Conservation (phyloP, 768 basidiomycete genomes). For the Hericium rajendrae region DNA sequence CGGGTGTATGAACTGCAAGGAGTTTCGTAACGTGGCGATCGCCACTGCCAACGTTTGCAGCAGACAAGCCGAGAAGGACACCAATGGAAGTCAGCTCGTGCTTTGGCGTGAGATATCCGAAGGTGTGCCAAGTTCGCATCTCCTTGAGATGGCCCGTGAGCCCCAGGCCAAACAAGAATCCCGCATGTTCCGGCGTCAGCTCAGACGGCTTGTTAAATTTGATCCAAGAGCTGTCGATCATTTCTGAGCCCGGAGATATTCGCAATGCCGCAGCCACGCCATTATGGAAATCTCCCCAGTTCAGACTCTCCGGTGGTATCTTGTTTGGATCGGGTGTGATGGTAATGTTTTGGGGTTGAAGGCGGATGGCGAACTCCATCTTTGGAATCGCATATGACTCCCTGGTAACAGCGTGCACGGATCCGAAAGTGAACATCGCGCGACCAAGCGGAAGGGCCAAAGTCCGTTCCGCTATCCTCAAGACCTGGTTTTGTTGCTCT, state of each 20-base stretch:
- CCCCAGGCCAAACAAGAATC: constrained; percentile 88
- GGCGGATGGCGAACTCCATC: constrained; percentile 63
- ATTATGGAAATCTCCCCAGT: constrained; percentile 98
- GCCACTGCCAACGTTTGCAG: constrained; percentile 78
- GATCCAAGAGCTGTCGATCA: constrained; percentile 91
- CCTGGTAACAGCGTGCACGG: constrained; percentile 61
- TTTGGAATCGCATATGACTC: constrained; percentile 76
- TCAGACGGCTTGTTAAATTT: constrained; percentile 91
- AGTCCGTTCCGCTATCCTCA: constrained; percentile 78
- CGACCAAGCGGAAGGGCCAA: constrained; percentile 85
- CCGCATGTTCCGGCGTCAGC: constrained; percentile 90
- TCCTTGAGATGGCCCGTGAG: constrained; percentile 84
- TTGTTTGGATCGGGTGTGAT: constrained; percentile 64
- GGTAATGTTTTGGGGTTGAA: constrained; percentile 63
- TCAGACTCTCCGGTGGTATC: constrained; percentile 57
- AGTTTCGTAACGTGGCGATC: constrained; percentile 87
- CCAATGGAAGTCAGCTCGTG: constrained; percentile 94
- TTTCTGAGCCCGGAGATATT: constrained; percentile 61
- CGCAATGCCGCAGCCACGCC: constrained; percentile 90
- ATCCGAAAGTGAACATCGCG: constrained; percentile 87
- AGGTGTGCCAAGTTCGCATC: constrained; percentile 92
- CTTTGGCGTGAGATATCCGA: constrained; percentile 89
- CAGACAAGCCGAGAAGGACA: constrained; percentile 85
- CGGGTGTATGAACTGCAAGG: constrained; percentile 87
- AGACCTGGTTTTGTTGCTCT: constrained; percentile 74